Conservation (phyloP, 1,139 yeast genomes). For the Candida sanyaensis region DNA sequence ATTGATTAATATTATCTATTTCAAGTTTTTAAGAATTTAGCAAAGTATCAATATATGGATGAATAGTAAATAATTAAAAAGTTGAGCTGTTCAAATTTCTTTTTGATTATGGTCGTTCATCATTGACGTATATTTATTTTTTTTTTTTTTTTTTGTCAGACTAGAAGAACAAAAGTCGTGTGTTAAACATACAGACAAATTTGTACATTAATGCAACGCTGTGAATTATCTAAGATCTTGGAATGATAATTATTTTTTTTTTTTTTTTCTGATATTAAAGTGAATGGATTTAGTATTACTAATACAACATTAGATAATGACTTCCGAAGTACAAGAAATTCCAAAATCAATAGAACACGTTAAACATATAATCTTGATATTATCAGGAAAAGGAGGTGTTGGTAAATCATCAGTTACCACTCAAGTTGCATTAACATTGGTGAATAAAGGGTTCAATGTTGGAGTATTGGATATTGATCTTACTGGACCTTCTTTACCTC, state of each 20-base stretch:
- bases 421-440: slow-evolving; percentile 81
- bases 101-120: not conserved
- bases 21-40: not conserved
- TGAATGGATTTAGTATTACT: no score
- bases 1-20: slow-evolving; percentile 12
- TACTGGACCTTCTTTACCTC: slow-evolving; percentile 95
- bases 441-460: slow-evolving; percentile 68
- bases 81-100: not conserved
- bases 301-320: not conserved
- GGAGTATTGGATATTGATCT: slow-evolving; percentile 95
- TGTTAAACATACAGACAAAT: no score
- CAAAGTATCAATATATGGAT: not conserved
- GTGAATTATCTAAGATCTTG: no score
- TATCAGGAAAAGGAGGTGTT: slow-evolving; percentile 61
- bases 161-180: not conserved
- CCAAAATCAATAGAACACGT: slow-evolving; percentile 62
- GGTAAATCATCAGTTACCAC: slow-evolving; percentile 97
- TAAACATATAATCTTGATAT: slow-evolving; percentile 59
- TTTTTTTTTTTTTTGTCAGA: not conserved
- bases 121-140: not conserved
- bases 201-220: no score
- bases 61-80: not conserved
- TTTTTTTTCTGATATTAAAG: not conserved
- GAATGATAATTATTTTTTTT: not conserved
- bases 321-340: slow-evolving; percentile 22